Evolutionary conservation across 345 rosid genomes (phyloP).

Genomic region (Durio zibethinus): DNA sequence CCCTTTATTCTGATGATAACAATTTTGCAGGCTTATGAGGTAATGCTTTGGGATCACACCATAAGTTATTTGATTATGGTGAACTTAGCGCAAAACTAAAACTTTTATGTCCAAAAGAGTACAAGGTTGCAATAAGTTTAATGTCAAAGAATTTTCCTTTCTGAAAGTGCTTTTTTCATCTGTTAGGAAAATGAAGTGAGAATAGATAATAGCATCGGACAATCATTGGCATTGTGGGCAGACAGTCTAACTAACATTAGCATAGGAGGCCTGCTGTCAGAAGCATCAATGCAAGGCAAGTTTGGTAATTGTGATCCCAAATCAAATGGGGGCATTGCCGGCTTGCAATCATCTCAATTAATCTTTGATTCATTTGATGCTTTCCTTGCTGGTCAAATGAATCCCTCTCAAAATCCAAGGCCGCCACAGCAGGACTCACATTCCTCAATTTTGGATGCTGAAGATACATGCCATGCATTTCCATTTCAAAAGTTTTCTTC

Average conservation of each 20-base stretch:
- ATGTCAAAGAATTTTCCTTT: conserved; percentile 17
- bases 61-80: conserved; percentile 1
- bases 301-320: conserved; percentile 23
- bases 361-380: conserved; percentile 75
- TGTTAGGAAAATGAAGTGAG: conserved; percentile 44
- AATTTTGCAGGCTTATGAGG: background rate
- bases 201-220: conserved; percentile 27
- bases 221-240: conserved; percentile 52
- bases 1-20: background rate
- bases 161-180: background rate
- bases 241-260: conserved; percentile 66
- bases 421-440: conserved; percentile 30
- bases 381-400: conserved; percentile 46
- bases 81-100: background rate
- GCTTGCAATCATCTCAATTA: conserved; percentile 45
- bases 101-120: background rate
- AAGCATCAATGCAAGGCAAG: conserved; percentile 65
- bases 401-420: conserved; percentile 36
- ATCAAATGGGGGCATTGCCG: conserved; percentile 32
- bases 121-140: background rate
- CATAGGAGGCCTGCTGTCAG: conserved; percentile 79
- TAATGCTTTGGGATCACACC: background rate
- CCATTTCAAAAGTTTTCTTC: conserved; percentile 48
- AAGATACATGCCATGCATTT: conserved; percentile 91
- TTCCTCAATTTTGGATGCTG: conserved; percentile 85